phyloP scores from a whole-genome alignment of 352 stramenopile genomes.

The Phytophthora europaea region DNA sequence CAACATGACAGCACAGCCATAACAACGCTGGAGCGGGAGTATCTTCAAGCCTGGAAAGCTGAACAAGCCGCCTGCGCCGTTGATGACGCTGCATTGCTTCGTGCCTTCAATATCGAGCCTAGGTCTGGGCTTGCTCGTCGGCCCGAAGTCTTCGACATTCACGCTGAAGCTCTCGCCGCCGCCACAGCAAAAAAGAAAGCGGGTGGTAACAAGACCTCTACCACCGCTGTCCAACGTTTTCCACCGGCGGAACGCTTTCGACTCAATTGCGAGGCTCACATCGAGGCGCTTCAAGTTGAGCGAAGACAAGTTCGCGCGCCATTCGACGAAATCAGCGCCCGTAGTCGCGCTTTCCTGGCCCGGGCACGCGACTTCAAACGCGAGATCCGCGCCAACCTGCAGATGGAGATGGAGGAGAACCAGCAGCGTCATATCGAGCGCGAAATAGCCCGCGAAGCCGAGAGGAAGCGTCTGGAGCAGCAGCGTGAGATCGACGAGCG shows the following conservation, averaged over 20 bases:
- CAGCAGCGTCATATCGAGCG: slow-evolving; percentile 62
- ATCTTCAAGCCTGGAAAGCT: slow-evolving; percentile 42
- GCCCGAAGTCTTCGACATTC: slow-evolving; percentile 53
- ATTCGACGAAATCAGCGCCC: slow-evolving; percentile 30
- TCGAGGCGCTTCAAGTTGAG: slow-evolving; percentile 16
- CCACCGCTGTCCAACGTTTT: slow-evolving; percentile 7
- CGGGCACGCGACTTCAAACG: slow-evolving; percentile 64
- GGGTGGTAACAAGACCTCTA: not conserved
- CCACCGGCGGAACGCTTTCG: slow-evolving; percentile 52
- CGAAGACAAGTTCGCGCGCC: slow-evolving; percentile 6
- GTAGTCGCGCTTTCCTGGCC: slow-evolving; percentile 34
- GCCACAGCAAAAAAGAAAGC: slow-evolving; percentile 36
- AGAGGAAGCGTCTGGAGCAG: slow-evolving; percentile 46
- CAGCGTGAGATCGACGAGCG: slow-evolving; percentile 63
- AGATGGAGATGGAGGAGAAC: slow-evolving; percentile 72
- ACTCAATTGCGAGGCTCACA: slow-evolving; percentile 28
- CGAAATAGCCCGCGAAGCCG: slow-evolving; percentile 51
- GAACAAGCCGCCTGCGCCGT: slow-evolving; percentile 61
- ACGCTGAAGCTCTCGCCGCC: slow-evolving; percentile 29
- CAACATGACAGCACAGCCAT: slow-evolving; percentile 29
- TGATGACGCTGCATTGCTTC: slow-evolving; percentile 57
- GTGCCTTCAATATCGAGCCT: slow-evolving; percentile 57
- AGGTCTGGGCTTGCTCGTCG: slow-evolving; percentile 51
- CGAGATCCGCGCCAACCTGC: slow-evolving; percentile 66
- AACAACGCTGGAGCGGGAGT: slow-evolving; percentile 14